A percentile compares a stretch with the other conserved stretches of the same genome.
Evolutionary conservation across 768 basidiomycete species (phyloP).

Genomic region (Naganishia antarctica): DNA sequence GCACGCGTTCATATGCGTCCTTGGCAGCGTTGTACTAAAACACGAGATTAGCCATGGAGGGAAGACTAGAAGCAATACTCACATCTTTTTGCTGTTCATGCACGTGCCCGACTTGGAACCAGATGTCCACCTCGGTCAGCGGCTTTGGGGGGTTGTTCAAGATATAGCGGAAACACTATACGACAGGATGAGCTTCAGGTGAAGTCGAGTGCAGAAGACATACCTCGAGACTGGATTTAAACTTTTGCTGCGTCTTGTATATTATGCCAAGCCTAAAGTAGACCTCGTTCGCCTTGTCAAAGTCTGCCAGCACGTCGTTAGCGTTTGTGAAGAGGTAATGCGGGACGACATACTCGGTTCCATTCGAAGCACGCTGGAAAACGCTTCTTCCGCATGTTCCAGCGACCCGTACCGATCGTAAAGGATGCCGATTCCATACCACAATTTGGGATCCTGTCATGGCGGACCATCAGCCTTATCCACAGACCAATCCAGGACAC

Average conservation of each 20-base stretch:
- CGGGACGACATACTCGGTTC: constrained; percentile 69
- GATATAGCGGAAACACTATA: constrained; percentile 84
- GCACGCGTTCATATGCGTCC: constrained; percentile 92
- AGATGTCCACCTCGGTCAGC: constrained; percentile 93
- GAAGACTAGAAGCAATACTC: neutral
- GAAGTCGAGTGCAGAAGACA: neutral
- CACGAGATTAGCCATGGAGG: neutral
- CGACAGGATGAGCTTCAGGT: neutral
- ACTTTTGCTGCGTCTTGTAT: constrained; percentile 98
- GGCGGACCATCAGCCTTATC: constrained; percentile 18
- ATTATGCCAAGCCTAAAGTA: constrained; percentile 97
- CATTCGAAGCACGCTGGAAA: constrained; percentile 91
- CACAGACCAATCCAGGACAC: constrained; percentile 23
- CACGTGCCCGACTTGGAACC: constrained; percentile 99
- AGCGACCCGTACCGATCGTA: constrained; percentile 97
- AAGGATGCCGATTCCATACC: constrained; percentile 98
- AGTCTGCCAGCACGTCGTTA: constrained; percentile 56
- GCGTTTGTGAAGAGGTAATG: neutral
- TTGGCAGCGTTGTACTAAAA: constrained; percentile 77
- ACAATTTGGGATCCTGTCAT: constrained; percentile 89
- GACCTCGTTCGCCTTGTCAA: constrained; percentile 98
- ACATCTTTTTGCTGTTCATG: constrained; percentile 97
- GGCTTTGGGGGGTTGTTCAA: constrained; percentile 92
- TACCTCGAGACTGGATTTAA: constrained; percentile 66
- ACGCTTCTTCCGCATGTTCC: constrained; percentile 98